phyloP scores from a whole-genome alignment of 495 filamentous ascomycete genomes.

The Lasiosphaeris hirsuta region DNA sequence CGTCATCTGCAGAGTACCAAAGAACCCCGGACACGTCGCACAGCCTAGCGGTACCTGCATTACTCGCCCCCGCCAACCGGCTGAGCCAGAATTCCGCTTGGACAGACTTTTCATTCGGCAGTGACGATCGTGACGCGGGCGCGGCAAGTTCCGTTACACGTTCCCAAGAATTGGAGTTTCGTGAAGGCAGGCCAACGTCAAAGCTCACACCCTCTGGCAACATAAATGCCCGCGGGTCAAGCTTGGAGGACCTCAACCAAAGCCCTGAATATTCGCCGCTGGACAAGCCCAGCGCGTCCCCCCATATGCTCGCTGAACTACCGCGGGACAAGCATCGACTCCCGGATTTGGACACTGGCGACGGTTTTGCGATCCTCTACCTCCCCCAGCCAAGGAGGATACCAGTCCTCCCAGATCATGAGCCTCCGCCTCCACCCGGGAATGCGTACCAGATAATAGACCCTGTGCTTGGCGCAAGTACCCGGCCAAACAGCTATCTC shows the following conservation, averaged over 20 bases:
- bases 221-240: conserved; percentile 19
- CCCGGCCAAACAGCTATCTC: conserved; percentile 41
- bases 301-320: conserved; percentile 25
- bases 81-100: conserved; percentile 50
- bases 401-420: conserved; percentile 34
- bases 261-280: conserved; percentile 27
- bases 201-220: conserved; percentile 15
- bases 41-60: conserved; percentile 41
- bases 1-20: conserved; percentile 24
- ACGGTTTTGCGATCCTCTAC: conserved; percentile 32
- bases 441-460: conserved; percentile 21
- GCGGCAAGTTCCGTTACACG: conserved; percentile 18
- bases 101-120: conserved; percentile 56
- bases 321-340: conserved; percentile 31
- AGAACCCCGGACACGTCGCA: conserved; percentile 27
- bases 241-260: conserved; percentile 17
- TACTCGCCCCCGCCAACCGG: conserved; percentile 45
- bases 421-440: conserved; percentile 30
- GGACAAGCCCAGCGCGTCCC: conserved; percentile 18
- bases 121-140: conserved; percentile 35
- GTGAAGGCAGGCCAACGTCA: conserved; percentile 14
- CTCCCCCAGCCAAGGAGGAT: conserved; percentile 16
- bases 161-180: conserved; percentile 19
- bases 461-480: conserved; percentile 39
- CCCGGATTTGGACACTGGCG: conserved; percentile 36